Conservation (phyloP, 257 asterid species). For the Capsicum chinense region DNA sequence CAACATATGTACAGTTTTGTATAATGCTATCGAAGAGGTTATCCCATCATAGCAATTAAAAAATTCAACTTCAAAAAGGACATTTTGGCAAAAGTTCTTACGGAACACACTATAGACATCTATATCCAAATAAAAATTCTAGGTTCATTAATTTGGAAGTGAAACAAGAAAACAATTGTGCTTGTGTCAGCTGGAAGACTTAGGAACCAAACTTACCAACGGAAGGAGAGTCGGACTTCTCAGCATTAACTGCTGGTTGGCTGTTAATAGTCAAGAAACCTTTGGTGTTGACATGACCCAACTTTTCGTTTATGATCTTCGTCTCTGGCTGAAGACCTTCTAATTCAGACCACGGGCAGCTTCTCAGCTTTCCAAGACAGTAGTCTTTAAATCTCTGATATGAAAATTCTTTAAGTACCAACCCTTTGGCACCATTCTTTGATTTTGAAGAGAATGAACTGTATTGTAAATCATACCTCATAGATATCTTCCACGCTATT, state of each 20-base stretch:
- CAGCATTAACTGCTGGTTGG: slow-evolving; percentile 96
- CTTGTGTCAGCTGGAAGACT: background rate
- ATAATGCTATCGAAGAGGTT: background rate
- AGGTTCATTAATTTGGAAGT: background rate
- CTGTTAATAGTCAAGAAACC: slow-evolving; percentile 92
- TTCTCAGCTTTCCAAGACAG: slow-evolving; percentile 83
- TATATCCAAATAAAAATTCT: background rate
- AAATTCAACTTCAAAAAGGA: background rate
- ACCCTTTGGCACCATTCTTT: background rate
- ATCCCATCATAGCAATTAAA: background rate
- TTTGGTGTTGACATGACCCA: slow-evolving; percentile 63
- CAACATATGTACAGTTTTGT: too few species aligned
- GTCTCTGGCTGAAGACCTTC: slow-evolving; percentile 97
- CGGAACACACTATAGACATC: background rate
- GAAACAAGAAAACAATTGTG: background rate
- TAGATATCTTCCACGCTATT: slow-evolving; percentile 66
- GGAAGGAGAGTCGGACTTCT: slow-evolving; percentile 75
- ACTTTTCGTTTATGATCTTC: slow-evolving; percentile 77
- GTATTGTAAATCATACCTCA: slow-evolving; percentile 55
- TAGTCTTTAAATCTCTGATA: slow-evolving; percentile 68
- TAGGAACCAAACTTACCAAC: slow-evolving; percentile 58
- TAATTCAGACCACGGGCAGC: slow-evolving; percentile 90
- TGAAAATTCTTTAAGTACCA: slow-evolving; percentile 21
- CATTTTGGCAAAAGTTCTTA: background rate
- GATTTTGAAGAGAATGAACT: slow-evolving; percentile 8